phyloP scores from a whole-genome alignment of 306 rosid species.

The Hylodesmum podocarpum region DNA sequence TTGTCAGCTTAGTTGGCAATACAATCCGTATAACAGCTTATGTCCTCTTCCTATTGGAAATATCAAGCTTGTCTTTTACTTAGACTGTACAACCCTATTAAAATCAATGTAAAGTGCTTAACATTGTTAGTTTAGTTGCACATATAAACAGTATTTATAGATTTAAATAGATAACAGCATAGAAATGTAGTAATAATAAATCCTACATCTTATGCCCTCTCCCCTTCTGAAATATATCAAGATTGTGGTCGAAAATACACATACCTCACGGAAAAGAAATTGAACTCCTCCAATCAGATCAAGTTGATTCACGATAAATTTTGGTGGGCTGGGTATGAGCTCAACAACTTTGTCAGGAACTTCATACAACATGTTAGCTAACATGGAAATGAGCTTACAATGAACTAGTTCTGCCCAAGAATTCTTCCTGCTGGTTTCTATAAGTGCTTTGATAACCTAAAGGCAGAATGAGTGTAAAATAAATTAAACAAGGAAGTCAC shows the following conservation, averaged over 20 bases:
- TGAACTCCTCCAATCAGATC: conserved; percentile 86
- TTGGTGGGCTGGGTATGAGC: conserved; percentile 41
- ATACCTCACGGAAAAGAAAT: conserved; percentile 77
- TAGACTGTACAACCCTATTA: not conserved
- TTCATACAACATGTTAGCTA: conserved; percentile 85
- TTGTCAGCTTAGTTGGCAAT: not conserved
- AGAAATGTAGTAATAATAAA: not conserved
- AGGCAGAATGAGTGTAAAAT: not conserved
- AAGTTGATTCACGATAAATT: conserved; percentile 74
- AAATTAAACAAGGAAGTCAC: conserved; percentile 32
- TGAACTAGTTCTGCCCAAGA: conserved; percentile 96
- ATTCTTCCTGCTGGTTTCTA: conserved; percentile 69
- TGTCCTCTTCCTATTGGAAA: too few species aligned
- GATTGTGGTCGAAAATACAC: conserved; percentile 9
- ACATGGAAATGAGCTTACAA: conserved; percentile 78
- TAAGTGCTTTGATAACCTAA: conserved; percentile 73
- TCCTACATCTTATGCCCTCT: not conserved
- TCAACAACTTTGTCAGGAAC: conserved; percentile 49
- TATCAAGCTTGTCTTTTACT: too few species aligned
- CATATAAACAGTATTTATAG: not conserved
- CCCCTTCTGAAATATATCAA: not conserved
- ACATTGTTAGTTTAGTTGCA: not conserved
- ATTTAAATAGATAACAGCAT: not conserved
- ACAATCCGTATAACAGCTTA: not conserved
- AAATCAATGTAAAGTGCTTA: not conserved